Evolutionary conservation across 139 green algal genomes (phyloP), one percentile per base, ranked within the genome.

Genomic region (Protoeuglena noctilucae): DNA sequence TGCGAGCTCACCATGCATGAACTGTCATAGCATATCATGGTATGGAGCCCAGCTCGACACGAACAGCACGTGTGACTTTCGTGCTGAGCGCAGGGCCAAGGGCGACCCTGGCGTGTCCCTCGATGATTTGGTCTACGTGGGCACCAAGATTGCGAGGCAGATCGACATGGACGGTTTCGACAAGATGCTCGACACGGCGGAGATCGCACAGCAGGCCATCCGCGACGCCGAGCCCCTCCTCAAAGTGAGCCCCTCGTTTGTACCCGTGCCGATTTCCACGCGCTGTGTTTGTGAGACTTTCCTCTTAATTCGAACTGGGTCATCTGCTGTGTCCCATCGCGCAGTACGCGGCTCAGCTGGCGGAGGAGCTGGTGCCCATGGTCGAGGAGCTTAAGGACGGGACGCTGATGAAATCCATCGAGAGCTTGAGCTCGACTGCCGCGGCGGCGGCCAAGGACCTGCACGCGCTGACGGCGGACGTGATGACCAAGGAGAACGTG

Each of bases 111-210:
- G 80, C 19, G 90, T 97, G 19, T 84, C 85, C 1, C 66, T 98
- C 54, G 91, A 98, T 56, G 91, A 98, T 63, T 70, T 98, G 40
- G 87, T 98, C 16, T 93, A 89, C 64, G 81, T 97, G 40, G 83
- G 78, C 67, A 91, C 81, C 3, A 54, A 63, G 34, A 58, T 80
- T 60, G 57, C 78, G 68, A 7, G 34, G 34, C 40, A 90, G 86
- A 41, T 72, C 96, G 17, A 87, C 87, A 2, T 61, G 82, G 68
- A 74, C 48, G 46, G 46, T 7, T 31, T 85, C 40, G 62, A 76
- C 47, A 73, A 70, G 48, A 71, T 96, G 58, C 93, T 96, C 70
- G 77, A 79, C 1, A 75, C 90, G 0, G 79, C 87, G 6, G 73
- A 93, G 43, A 65, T 65, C 18, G 78, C 83, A 4, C 78, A 66